Conservation (phyloP, 768 basidiomycete genomes). For the Aureoboletus auriporus region DNA sequence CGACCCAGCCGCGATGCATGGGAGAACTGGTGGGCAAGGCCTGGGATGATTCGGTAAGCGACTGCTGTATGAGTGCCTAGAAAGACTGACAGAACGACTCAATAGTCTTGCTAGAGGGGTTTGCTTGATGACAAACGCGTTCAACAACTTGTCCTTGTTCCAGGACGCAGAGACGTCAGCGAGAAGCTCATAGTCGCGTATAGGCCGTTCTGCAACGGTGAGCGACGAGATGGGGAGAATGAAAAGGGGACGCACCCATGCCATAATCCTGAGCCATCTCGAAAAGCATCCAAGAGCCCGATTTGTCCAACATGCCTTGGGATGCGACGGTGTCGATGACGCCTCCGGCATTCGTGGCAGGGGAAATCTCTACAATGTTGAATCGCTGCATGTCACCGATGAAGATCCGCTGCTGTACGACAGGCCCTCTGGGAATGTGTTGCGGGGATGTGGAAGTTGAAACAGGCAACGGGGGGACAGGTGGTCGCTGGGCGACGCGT, state of each 20-base stretch:
- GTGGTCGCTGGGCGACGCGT: constrained; percentile 28
- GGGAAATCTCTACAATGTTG: constrained; percentile 65
- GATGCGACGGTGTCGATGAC: constrained; percentile 61
- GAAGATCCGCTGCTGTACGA: constrained; percentile 69
- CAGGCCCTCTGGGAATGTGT: constrained; percentile 21
- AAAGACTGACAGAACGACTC: constrained; percentile 50
- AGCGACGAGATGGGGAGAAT: neutral
- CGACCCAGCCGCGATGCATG: constrained; percentile 59
- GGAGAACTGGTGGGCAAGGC: constrained; percentile 46
- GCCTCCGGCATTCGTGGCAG: constrained; percentile 67
- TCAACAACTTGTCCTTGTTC: constrained; percentile 79
- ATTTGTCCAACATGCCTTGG: constrained; percentile 62
- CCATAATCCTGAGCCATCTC: constrained; percentile 91
- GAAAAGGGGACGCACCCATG: constrained; percentile 61
- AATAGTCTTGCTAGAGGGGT: constrained; percentile 62
- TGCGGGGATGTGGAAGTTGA: constrained; percentile 34
- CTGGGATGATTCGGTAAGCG: constrained; percentile 40
- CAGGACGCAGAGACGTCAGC: constrained; percentile 79
- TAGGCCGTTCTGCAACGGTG: constrained; percentile 67
- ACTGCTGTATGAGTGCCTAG: constrained; percentile 32
- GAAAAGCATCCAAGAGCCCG: constrained; percentile 83
- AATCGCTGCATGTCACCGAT: constrained; percentile 74
- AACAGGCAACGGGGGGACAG: constrained; percentile 36
- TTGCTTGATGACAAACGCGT: constrained; percentile 74
- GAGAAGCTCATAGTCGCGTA: constrained; percentile 84